phyloP scores from a whole-genome alignment of 1,284 basidiomycete species.

The Heliocybe sulcata region DNA sequence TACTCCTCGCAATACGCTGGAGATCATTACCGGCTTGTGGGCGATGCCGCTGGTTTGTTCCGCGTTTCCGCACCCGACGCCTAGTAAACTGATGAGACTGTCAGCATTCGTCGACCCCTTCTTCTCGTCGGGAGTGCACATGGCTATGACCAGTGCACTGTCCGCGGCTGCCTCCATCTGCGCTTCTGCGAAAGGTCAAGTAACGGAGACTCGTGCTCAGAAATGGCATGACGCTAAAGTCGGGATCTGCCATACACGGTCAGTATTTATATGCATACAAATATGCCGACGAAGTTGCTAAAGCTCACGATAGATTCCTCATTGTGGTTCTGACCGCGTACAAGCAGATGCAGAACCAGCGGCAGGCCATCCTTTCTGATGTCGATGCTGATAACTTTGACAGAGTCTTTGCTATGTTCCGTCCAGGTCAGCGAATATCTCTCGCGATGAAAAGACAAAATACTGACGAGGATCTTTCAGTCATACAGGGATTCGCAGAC shows the following conservation, averaged over 20 bases:
- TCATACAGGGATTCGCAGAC: conserved; percentile 71
- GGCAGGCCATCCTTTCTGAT: conserved; percentile 43
- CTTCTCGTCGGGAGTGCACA: conserved; percentile 38
- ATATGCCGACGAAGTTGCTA: neutral
- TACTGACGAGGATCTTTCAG: conserved; percentile 23
- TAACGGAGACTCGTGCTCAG: conserved; percentile 23
- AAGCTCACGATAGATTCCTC: conserved; percentile 40
- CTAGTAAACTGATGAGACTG: neutral
- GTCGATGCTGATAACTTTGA: conserved; percentile 57
- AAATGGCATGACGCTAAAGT: conserved; percentile 33
- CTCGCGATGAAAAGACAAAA: neutral
- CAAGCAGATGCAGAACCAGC: conserved; percentile 51
- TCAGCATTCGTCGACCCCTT: conserved; percentile 21
- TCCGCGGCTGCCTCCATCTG: conserved; percentile 36
- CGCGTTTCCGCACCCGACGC: neutral
- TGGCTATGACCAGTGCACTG: conserved; percentile 34
- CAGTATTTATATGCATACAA: conserved; percentile 1
- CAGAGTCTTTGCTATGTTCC: conserved; percentile 48
- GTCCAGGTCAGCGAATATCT: conserved; percentile 38
- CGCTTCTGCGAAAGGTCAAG: conserved; percentile 30
- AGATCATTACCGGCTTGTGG: conserved; percentile 30
- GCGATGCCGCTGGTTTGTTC: conserved; percentile 35
- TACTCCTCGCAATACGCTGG: conserved; percentile 32
- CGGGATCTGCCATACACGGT: conserved; percentile 15
- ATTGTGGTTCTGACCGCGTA: conserved; percentile 64